Evolutionary conservation across 2,329 filamentous ascomycete genomes (phyloP).

Genomic region (Fusarium tuaranense): DNA sequence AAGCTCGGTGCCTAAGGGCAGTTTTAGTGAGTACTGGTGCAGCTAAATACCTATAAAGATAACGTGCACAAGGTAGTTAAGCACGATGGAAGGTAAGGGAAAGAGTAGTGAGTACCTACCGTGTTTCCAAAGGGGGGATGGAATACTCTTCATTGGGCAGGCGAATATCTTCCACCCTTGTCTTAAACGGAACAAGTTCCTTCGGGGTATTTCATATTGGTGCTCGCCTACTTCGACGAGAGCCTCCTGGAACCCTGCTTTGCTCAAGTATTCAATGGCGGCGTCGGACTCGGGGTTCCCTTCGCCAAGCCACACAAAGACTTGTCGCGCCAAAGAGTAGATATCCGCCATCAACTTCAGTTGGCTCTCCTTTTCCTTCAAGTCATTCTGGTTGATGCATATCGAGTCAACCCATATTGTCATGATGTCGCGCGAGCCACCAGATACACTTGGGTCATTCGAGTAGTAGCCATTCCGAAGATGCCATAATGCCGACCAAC

Average conservation of each 20-base stretch:
- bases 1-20: not conserved
- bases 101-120: not conserved
- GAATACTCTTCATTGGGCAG: not conserved
- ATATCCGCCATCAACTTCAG: not conserved
- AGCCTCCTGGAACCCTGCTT: not conserved
- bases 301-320: not conserved
- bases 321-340: not conserved
- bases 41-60: not conserved
- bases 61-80: not conserved
- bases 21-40: not conserved
- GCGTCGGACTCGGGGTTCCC: not conserved
- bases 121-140: not conserved
- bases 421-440: not conserved
- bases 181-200: not conserved
- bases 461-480: not conserved
- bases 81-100: rapidly evolving
- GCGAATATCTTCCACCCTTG: not conserved
- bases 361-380: not conserved
- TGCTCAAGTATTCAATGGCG: not conserved
- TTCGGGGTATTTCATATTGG: not conserved
- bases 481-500: not conserved
- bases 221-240: not conserved
- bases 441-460: not conserved
- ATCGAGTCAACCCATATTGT: not conserved
- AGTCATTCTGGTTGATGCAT: not conserved